Percentiles rank a stretch among this genome's conserved stretches.
Evolutionary conservation across 768 basidiomycete genomes (phyloP).

Genomic region (Rhodocollybia butyracea): DNA sequence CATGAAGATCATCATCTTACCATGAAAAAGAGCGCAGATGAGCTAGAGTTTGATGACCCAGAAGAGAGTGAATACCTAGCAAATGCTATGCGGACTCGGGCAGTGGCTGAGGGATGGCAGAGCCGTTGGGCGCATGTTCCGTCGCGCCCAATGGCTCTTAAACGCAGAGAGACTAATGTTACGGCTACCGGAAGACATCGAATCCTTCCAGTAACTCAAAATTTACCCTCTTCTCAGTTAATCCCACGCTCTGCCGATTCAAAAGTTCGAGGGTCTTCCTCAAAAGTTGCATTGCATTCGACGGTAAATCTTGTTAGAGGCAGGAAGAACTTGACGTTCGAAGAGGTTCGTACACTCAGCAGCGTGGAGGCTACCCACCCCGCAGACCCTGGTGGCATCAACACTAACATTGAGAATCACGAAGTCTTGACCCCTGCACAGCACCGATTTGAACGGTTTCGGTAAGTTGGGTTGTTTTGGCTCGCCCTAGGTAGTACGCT

Average conservation of each 20-base stretch:
- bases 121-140: slow-evolving; percentile 40
- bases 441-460: not conserved
- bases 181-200: slow-evolving; percentile 40
- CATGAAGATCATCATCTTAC: slow-evolving; percentile 9
- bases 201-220: not conserved
- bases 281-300: not conserved
- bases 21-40: slow-evolving; percentile 14
- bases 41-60: slow-evolving; percentile 20
- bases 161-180: slow-evolving; percentile 45
- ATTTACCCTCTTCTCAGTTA: not conserved
- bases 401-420: not conserved
- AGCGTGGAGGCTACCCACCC: not conserved
- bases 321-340: not conserved
- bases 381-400: too few species aligned
- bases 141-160: slow-evolving; percentile 18
- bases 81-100: slow-evolving; percentile 29
- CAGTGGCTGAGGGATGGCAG: slow-evolving; percentile 55
- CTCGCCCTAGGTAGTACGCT: not conserved
- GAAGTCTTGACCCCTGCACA: not conserved
- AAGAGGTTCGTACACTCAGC: not conserved
- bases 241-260: too few species aligned
- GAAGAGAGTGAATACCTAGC: slow-evolving; percentile 17
- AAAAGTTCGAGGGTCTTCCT: too few species aligned
- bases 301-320: not conserved
- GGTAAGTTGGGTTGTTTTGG: not conserved